Base-by-base conservation (phyloP, 1,284 basidiomycete species). In the Blastosporella zonata region DNA sequence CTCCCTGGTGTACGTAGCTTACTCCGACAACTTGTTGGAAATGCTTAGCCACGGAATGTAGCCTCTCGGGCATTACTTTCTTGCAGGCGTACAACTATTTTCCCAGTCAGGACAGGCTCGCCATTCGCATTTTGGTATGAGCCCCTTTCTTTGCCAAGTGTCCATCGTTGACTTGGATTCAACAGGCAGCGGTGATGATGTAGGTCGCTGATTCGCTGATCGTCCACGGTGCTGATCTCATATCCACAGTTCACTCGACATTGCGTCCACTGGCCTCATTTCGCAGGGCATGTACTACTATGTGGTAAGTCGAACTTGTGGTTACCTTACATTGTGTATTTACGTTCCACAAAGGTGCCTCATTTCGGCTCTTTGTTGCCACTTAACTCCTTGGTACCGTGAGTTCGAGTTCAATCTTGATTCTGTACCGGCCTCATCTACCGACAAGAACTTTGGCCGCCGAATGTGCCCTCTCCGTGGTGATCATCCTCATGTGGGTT, bases 31-130 rank as follows among this genome's bases (percentile, higher is more conserved):
- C 15, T 21, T n/a, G 2, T 7, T 18, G 8, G 25, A 46, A 17
- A 2, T 17, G 9, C 9, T 48, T 34, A 22, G 28, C 23, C 9
- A 22, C 18, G 6, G 15, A 29, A n/a, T 48, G 21, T 15, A 48
- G 46, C 23, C 40, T 48, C 10, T 48, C 46, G 27, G 40, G 46
- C 8, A 48, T 48, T n/a, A 48, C 46, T 5, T 42, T 48, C 27
- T 23, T 48, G 25, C 46, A 48, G 28, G 46, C 46, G 22, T 48
- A 48, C 41, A 48, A n/a, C 2, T 48, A 48, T 29, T 48, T 48
- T 22, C 46, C 46, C 3, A 20, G 46, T 20, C 17, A 8, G 4
- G 46, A 48, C 21, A 48, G 41, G 46, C 46, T 48, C 22, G 25
- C 41, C 25, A 43, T 48, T 15, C 33, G 35, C 21, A 25, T 48